phyloP scores from a whole-genome alignment of 805 yeast genomes.

The Teunomyces barrocoloradensis region DNA sequence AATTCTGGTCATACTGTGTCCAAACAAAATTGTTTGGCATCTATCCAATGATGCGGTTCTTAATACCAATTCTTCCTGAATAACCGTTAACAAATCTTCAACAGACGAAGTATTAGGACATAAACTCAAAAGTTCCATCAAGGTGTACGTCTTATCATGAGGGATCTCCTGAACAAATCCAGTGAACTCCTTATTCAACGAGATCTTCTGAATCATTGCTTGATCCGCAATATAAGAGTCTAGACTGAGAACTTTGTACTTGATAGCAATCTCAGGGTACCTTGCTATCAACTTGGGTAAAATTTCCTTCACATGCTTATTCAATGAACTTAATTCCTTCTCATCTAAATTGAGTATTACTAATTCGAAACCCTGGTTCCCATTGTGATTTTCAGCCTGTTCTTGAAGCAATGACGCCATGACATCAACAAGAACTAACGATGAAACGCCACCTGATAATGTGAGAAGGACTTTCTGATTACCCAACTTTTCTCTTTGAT shows the following conservation, averaged over 20 bases:
- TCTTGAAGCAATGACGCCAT: slow-evolving; percentile 57
- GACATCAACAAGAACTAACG: slow-evolving; percentile 68
- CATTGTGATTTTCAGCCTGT: slow-evolving; percentile 60
- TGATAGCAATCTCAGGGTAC: slow-evolving; percentile 23
- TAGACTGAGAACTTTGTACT: slow-evolving; percentile 42
- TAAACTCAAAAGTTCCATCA: slow-evolving; percentile 35
- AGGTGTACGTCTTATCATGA: slow-evolving; percentile 10
- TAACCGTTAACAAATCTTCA: slow-evolving; percentile 56
- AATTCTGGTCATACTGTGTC: slow-evolving; percentile 77
- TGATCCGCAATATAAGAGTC: slow-evolving; percentile 36
- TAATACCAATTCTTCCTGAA: slow-evolving; percentile 47
- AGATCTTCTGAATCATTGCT: slow-evolving; percentile 27
- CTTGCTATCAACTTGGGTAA: slow-evolving; percentile 15
- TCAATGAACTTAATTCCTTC: slow-evolving; percentile 14
- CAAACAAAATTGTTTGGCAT: slow-evolving; percentile 62
- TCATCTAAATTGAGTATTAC: slow-evolving; percentile 51
- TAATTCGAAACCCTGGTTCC: slow-evolving; percentile 65
- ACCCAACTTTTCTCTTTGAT: slow-evolving; percentile 28
- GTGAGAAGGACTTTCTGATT: slow-evolving; percentile 54
- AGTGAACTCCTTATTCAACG: slow-evolving; percentile 28
- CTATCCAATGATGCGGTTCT: slow-evolving; percentile 43
- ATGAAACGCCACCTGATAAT: slow-evolving; percentile 64
- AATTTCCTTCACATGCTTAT: slow-evolving; percentile 13
- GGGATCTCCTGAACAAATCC: slow-evolving; percentile 11
- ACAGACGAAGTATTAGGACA: slow-evolving; percentile 57